phyloP scores from a whole-genome alignment of 2,329 filamentous ascomycete species.

The Xylariaceae sp. region DNA sequence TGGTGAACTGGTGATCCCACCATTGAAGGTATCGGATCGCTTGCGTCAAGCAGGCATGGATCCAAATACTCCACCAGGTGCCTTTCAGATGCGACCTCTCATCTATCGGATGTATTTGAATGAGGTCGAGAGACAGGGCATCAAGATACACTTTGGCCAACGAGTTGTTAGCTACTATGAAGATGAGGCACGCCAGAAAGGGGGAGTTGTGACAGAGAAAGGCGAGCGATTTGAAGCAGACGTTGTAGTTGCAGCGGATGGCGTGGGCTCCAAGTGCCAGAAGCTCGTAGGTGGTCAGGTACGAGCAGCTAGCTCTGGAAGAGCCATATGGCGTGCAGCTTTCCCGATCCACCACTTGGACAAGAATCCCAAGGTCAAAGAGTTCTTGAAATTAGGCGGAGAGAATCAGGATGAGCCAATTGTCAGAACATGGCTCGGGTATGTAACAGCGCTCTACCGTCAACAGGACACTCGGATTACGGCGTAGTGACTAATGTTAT shows the following conservation, averaged over 20 bases:
- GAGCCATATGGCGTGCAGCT: constrained; percentile 49
- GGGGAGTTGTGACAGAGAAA: constrained; percentile 51
- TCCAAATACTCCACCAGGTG: constrained; percentile 52
- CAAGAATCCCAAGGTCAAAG: constrained; percentile 42
- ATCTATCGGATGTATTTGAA: constrained; percentile 58
- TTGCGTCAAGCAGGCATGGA: constrained; percentile 43
- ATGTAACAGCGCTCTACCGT: constrained; percentile 39
- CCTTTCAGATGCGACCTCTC: constrained; percentile 59
- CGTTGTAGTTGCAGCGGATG: constrained; percentile 51
- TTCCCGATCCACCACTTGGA: constrained; percentile 45
- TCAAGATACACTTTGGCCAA: constrained; percentile 50
- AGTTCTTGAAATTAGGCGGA: constrained; percentile 47
- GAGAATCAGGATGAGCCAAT: constrained; percentile 46
- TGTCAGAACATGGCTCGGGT: constrained; percentile 51
- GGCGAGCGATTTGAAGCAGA: constrained; percentile 53
- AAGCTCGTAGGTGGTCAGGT: constrained; percentile 47
- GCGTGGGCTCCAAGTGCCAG: constrained; percentile 49
- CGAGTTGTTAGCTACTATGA: constrained; percentile 55
- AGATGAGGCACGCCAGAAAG: constrained; percentile 42
- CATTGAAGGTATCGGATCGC: constrained; percentile 53
- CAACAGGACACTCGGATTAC: constrained; percentile 13
- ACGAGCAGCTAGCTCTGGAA: constrained; percentile 45
- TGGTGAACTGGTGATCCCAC: constrained; percentile 51
- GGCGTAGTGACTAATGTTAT: constrained; percentile 8
- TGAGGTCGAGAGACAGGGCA: constrained; percentile 50